Evolutionary conservation across 192 early-diverging fungal genomes (phyloP).

Genomic region (Gorgonomyces haynaldii): DNA sequence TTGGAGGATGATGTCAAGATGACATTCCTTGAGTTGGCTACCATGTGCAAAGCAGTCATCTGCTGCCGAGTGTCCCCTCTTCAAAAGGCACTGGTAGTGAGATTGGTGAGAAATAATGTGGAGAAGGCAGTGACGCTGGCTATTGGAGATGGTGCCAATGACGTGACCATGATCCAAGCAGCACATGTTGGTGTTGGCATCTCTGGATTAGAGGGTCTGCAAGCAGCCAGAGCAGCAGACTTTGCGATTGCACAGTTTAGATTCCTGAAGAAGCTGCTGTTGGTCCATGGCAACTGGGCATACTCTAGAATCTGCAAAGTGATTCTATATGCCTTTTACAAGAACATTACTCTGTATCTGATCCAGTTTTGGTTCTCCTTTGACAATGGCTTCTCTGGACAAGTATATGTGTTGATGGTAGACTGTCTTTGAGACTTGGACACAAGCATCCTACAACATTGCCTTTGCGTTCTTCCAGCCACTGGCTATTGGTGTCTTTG

Average conservation of each 20-base stretch:
- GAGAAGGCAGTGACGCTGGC: constrained; percentile 78
- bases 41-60: constrained; percentile 86
- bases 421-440: constrained; percentile 98
- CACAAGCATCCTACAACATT: constrained; percentile 87
- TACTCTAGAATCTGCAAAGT: constrained; percentile 91
- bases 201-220: constrained; percentile 88
- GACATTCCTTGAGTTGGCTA: constrained; percentile 80
- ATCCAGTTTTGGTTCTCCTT: constrained; percentile 96
- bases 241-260: constrained; percentile 98
- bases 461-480: constrained; percentile 92
- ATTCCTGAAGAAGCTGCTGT: constrained; percentile 83
- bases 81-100: constrained; percentile 96
- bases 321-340: constrained; percentile 97
- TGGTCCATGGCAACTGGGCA: constrained; percentile 96
- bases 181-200: constrained; percentile 98
- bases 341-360: constrained; percentile 96
- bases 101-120: constrained; percentile 87
- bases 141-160: constrained; percentile 98
- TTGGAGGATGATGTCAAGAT: constrained; percentile 55
- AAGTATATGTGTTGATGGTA: constrained; percentile 34
- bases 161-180: constrained; percentile 98
- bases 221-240: constrained; percentile 92
- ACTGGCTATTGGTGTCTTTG: constrained; percentile 93
- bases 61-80: constrained; percentile 98
- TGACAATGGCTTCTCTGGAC: constrained; percentile 91